phyloP scores from a whole-genome alignment of 176 grass and related monocot species.

The Raddia distichophylla region DNA sequence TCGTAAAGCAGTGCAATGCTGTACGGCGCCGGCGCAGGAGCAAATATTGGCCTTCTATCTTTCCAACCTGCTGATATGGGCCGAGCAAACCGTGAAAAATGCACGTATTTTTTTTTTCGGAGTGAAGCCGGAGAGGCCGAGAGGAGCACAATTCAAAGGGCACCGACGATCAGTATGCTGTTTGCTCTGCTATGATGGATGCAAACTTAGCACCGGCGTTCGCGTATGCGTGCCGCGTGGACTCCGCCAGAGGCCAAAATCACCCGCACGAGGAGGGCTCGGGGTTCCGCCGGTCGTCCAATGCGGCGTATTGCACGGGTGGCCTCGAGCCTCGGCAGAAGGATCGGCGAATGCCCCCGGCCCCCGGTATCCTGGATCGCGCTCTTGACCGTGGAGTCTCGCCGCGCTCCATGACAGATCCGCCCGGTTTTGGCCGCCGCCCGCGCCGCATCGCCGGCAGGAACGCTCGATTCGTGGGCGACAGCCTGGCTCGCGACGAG shows the following conservation, averaged over 20 bases:
- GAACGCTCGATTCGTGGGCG: conserved; percentile 32
- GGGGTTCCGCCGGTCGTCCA: neutral
- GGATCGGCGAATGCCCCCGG: neutral
- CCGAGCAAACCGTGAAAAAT: too few relatives aligned
- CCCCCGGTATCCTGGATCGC: conserved; percentile 19
- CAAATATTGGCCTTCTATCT: too few relatives aligned
- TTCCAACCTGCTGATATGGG: too few relatives aligned
- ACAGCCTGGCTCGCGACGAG: neutral
- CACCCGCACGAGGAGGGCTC: conserved; percentile 11
- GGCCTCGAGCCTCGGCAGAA: neutral
- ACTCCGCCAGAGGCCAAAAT: neutral
- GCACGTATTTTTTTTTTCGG: too few relatives aligned
- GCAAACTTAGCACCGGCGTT: too few relatives aligned
- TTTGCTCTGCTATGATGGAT: too few relatives aligned
- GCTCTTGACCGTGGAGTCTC: conserved; percentile 22
- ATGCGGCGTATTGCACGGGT: neutral
- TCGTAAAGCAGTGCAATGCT: too few relatives aligned
- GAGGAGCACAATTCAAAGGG: too few relatives aligned
- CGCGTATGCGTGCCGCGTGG: too few relatives aligned
- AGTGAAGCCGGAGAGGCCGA: too few relatives aligned
- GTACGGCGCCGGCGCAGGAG: too few relatives aligned
- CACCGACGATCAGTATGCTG: too few relatives aligned
- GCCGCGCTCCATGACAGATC: conserved; percentile 8
- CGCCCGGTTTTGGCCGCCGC: neutral
- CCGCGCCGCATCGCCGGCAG: conserved; percentile 17